Percentiles rank a stretch among this genome's conserved stretches.
phyloP scores from a whole-genome alignment of 768 basidiomycete genomes.

The Psilocybe cyanescens region DNA sequence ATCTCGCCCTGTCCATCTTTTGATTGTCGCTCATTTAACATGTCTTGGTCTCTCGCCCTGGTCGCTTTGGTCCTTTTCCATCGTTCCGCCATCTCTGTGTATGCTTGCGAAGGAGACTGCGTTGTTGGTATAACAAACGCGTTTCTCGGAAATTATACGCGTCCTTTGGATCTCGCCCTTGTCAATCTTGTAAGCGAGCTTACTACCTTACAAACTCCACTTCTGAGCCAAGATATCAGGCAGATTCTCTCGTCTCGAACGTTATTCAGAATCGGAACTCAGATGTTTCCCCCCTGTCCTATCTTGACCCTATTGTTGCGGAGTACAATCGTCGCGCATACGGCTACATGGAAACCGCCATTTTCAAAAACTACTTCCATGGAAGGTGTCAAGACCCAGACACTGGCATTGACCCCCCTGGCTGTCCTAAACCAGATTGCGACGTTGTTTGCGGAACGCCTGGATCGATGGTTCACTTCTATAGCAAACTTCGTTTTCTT shows the following conservation, averaged over 20 bases:
- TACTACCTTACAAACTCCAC: not conserved
- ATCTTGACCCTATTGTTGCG: slow-evolving; percentile 50
- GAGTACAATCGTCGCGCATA: slow-evolving; percentile 51
- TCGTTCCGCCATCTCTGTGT: slow-evolving; percentile 34
- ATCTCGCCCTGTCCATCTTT: not conserved
- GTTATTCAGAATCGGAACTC: slow-evolving; percentile 15
- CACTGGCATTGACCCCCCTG: slow-evolving; percentile 59
- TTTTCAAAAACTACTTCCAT: slow-evolving; percentile 76
- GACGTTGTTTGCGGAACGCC: slow-evolving; percentile 81
- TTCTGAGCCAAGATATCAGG: slow-evolving; percentile 15
- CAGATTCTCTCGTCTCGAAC: slow-evolving; percentile 20
- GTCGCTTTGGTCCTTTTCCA: slow-evolving; percentile 27
- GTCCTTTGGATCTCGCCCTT: slow-evolving; percentile 42
- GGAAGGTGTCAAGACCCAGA: slow-evolving; percentile 63
- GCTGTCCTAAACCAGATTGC: slow-evolving; percentile 82
- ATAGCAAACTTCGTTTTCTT: slow-evolving; percentile 48
- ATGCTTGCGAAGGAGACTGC: slow-evolving; percentile 75
- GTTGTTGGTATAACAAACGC: slow-evolving; percentile 62
- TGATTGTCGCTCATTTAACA: not conserved
- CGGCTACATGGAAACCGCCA: slow-evolving; percentile 49
- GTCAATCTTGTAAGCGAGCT: slow-evolving; percentile 42
- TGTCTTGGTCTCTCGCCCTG: slow-evolving; percentile 18
- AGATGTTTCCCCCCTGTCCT: slow-evolving; percentile 21
- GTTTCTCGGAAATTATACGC: slow-evolving; percentile 53
- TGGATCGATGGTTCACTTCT: slow-evolving; percentile 79